Evolutionary conservation across 305 asterid genomes (phyloP).

Genomic region (Plantago lanceolata): DNA sequence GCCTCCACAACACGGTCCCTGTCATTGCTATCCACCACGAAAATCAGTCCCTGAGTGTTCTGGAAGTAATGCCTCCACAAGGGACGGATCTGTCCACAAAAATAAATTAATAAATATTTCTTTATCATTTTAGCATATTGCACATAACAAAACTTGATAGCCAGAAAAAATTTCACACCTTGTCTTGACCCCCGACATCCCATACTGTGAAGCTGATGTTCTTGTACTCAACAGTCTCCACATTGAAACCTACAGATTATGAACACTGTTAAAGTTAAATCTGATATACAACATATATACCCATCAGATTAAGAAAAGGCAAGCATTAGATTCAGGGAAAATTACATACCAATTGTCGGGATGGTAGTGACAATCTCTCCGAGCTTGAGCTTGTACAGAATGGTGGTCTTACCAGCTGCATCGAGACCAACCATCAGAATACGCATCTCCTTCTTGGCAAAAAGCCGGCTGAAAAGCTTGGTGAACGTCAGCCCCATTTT

Average conservation of each 20-base stretch:
- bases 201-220: slow-evolving; percentile 78
- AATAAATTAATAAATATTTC: too few species aligned
- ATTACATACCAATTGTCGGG: slow-evolving; percentile 78
- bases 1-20: slow-evolving; percentile 78
- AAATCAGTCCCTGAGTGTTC: slow-evolving; percentile 77
- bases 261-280: background rate
- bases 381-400: slow-evolving; percentile 91
- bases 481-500: slow-evolving; percentile 72
- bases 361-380: slow-evolving; percentile 92
- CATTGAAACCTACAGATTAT: slow-evolving; percentile 56
- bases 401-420: slow-evolving; percentile 97
- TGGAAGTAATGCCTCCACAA: slow-evolving; percentile 82
- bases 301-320: background rate
- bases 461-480: slow-evolving; percentile 81
- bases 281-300: background rate
- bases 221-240: slow-evolving; percentile 74
- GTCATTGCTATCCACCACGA: slow-evolving; percentile 74
- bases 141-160: slow-evolving; percentile 7
- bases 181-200: slow-evolving; percentile 84
- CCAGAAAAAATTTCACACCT: slow-evolving; percentile 34
- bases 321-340: slow-evolving; percentile 6
- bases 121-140: too few species aligned
- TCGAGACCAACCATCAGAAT: slow-evolving; percentile 95
- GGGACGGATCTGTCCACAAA: slow-evolving; percentile 53
- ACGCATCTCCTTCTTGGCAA: slow-evolving; percentile 91